Evolutionary conservation across 352 stramenopile species (phyloP).

Genomic region (Paralagenidium karlingii): DNA sequence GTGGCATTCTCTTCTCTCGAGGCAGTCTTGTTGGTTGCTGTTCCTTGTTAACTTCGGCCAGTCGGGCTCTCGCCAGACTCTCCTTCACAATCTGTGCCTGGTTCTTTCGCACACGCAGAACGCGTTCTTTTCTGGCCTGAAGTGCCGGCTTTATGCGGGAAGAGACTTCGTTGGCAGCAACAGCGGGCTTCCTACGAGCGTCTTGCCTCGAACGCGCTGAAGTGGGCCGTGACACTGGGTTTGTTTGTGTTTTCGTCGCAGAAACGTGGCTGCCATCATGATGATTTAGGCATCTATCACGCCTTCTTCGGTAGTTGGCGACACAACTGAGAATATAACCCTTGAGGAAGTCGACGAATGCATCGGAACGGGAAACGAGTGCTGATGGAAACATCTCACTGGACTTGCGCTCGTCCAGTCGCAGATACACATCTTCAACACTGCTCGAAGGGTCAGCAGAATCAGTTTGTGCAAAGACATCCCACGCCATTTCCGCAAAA

Average conservation of each 20-base stretch:
- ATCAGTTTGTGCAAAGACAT: no score
- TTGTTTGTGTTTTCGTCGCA: conserved; percentile 3
- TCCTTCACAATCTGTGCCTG: conserved; percentile 69
- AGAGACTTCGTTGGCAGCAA: no score
- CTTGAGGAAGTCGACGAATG: conserved; percentile 47
- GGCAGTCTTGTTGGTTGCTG: background rate
- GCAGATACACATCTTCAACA: conserved; percentile 19
- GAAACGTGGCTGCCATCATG: conserved; percentile 1
- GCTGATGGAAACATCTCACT: conserved; percentile 11
- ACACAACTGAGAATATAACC: conserved; percentile 17
- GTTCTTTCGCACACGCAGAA: conserved; percentile 65
- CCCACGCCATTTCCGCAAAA: conserved; percentile 46
- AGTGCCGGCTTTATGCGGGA: conserved; percentile 55
- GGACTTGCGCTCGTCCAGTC: conserved; percentile 38
- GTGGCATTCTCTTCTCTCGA: conserved; percentile 19
- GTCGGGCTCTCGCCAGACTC: conserved; percentile 26
- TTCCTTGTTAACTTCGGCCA: conserved; percentile 17
- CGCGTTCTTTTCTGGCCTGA: conserved; percentile 21
- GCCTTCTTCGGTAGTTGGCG: background rate
- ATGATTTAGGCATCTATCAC: background rate
- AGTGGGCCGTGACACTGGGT: conserved; percentile 7
- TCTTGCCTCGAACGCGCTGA: conserved; percentile 38
- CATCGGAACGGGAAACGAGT: conserved; percentile 19
- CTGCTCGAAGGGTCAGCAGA: no score
- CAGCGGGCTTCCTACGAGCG: no score